Percentiles rank a stretch among this genome's conserved stretches.
phyloP scores from a whole-genome alignment of 345 rosid genomes.

The Linum usitatissimum region DNA sequence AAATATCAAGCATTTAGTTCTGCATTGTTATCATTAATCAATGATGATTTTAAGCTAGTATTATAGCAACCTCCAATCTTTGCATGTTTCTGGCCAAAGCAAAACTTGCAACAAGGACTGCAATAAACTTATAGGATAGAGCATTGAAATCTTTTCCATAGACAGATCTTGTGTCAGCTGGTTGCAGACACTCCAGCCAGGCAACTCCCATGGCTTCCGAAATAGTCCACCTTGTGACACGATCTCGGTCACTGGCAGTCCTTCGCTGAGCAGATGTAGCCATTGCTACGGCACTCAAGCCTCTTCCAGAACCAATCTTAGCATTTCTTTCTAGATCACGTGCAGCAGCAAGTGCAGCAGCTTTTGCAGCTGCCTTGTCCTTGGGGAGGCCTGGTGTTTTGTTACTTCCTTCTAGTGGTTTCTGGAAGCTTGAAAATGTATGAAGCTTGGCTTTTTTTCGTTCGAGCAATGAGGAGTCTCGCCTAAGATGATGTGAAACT shows the following conservation, averaged over 20 bases:
- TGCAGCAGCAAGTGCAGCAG: slow-evolving; percentile 97
- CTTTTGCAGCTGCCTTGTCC: slow-evolving; percentile 97
- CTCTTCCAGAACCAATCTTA: slow-evolving; percentile 99
- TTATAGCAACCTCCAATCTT: slow-evolving; percentile 75
- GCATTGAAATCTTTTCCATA: slow-evolving; percentile 98
- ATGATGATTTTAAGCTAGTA: slow-evolving; percentile 12
- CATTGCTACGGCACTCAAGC: slow-evolving; percentile 98
- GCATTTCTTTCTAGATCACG: slow-evolving; percentile 97
- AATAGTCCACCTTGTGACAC: slow-evolving; percentile 81
- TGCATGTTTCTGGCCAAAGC: slow-evolving; percentile 97
- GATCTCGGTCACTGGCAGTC: slow-evolving; percentile 77
- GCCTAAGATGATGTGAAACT: slow-evolving; percentile 45
- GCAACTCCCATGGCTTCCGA: slow-evolving; percentile 98
- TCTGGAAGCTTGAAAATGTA: slow-evolving; percentile 91
- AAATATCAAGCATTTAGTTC: slow-evolving; percentile 8
- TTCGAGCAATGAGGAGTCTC: slow-evolving; percentile 80
- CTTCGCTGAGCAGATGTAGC: slow-evolving; percentile 98
- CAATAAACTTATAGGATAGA: slow-evolving; percentile 81
- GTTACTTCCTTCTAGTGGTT: slow-evolving; percentile 48
- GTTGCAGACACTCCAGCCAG: slow-evolving; percentile 98
- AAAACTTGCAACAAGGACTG: slow-evolving; percentile 96
- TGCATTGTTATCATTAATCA: slow-evolving; percentile 8
- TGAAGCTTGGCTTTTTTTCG: slow-evolving; percentile 62
- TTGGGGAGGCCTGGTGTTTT: slow-evolving; percentile 58
- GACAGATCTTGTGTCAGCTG: slow-evolving; percentile 82